Evolutionary conservation across 805 yeast species (phyloP).

Genomic region (Saccharomycopsis sp.): DNA sequence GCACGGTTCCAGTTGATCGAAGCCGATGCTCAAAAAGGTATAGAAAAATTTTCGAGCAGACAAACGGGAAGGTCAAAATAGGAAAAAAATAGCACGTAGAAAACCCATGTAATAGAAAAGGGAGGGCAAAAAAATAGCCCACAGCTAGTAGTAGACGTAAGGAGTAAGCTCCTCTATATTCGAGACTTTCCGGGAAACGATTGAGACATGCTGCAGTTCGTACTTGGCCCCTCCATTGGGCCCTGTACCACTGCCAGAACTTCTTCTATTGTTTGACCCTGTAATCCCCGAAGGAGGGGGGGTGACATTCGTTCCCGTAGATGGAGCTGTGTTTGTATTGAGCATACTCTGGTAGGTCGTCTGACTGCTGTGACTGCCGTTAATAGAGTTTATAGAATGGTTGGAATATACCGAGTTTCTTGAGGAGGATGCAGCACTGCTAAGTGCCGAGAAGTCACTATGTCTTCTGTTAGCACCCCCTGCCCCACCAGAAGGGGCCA

Average conservation of each 20-base stretch:
- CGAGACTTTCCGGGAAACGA: not conserved
- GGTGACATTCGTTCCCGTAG: not conserved
- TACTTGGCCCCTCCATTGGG: not conserved
- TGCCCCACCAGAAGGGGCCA: not conserved
- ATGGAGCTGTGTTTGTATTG: not conserved
- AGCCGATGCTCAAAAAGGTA: not conserved
- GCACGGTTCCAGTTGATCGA: not conserved
- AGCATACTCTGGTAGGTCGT: not conserved
- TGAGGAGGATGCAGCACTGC: not conserved
- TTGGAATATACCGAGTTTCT: not conserved
- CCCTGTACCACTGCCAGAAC: not conserved
- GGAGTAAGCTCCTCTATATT: not conserved
- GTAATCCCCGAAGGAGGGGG: not conserved
- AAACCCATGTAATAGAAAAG: not conserved
- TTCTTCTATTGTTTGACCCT: not conserved
- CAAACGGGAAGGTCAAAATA: not conserved
- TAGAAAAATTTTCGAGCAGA: not conserved
- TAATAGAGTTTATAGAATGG: not conserved
- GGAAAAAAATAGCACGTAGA: not conserved
- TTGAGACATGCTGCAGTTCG: not conserved
- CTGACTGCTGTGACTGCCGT: not conserved
- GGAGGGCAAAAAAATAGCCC: not conserved
- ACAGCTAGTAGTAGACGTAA: not conserved
- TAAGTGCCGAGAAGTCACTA: slow-evolving; percentile 1
- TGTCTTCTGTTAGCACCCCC: not conserved